Evolutionary conservation across 805 yeast species (phyloP).

Genomic region (Saccharomycopsis microspora): DNA sequence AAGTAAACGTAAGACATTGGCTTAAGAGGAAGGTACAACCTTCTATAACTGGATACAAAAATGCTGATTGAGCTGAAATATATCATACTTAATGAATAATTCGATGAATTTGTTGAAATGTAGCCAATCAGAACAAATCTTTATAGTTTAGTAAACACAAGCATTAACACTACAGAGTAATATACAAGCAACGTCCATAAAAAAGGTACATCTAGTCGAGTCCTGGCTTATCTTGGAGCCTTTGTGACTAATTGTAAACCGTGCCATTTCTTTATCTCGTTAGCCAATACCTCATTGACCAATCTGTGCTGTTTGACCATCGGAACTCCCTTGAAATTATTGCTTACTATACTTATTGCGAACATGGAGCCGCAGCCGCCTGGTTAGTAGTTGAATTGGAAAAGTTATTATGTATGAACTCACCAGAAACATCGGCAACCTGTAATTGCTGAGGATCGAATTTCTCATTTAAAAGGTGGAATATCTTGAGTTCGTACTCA

Average conservation of each 20-base stretch:
- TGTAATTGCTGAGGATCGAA: conserved; percentile 11
- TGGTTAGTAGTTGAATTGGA: conserved; percentile 1
- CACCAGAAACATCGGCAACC: conserved; percentile 15
- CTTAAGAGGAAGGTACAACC: no score
- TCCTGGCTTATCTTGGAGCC: conserved; percentile 23
- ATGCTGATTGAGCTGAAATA: no score
- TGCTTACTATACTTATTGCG: conserved; percentile 67
- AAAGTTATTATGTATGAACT: background rate
- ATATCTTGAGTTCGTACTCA: conserved; percentile 12
- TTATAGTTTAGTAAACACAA: no score
- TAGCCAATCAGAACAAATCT: no score
- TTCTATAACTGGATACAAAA: no score
- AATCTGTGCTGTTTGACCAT: conserved; percentile 89
- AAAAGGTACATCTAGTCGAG: background rate
- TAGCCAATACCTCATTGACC: conserved; percentile 71
- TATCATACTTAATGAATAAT: no score
- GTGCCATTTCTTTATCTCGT: conserved; percentile 88
- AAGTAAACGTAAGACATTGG: no score
- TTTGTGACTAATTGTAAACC: conserved; percentile 81
- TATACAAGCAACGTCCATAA: background rate
- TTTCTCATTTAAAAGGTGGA: conserved; percentile 11
- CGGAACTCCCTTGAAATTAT: conserved; percentile 63
- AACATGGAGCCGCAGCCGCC: conserved; percentile 99
- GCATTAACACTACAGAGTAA: no score
- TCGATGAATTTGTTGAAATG: no score